Base-by-base conservation (phyloP, 495 filamentous ascomycete species). In the Margaritispora aquatica region DNA sequence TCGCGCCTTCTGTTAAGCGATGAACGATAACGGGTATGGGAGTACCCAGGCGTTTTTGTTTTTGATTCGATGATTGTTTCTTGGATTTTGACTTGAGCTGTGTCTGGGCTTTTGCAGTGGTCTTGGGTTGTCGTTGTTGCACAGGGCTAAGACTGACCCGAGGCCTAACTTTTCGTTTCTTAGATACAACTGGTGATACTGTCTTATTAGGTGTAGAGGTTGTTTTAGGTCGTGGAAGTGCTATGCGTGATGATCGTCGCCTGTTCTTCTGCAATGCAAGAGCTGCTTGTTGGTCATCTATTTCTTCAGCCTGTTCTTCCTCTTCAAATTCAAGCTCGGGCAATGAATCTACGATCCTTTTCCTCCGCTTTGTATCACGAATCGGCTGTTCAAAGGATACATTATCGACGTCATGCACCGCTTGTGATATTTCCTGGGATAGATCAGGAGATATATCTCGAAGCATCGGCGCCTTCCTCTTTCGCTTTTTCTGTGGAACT, bases 371-470 rank as follows among this genome's bases (percentile, higher is more conserved):
- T 11, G 26, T 24, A 24, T 46, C 51, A 23, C 26, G 23, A 8
- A 29, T 55, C 53, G 66, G 47, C 60, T 73, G 62, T 19, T 63
- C 48, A 9, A 63, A 56, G n/a, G 69, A 71, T 31, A 72, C 54
- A 41, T 68, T 60, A 62, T 63, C 59, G n/a, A 63, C 2, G 11
- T 44, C 38, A 44, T 8, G 38, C 38, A 3, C 59, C 15, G 58
- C 49, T 9, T 55, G n/a, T 1, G 22, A 8, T 31, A 51, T 38
- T 26, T 17, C 17, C 24, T 50, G 47, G 9, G 47, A 50, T 5
- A 50, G 47, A 26, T 50, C 47, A 8, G 23, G 23, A 19, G 51
- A 34, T 48, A 21, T 21, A 9, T 19, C n/a, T 44, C 27, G 44
- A 36, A 55, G 22, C 1, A 21, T 19, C 13, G 34, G 22, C 9